phyloP scores from a whole-genome alignment of 2,329 filamentous ascomycete species.

The Geosmithia flava region DNA sequence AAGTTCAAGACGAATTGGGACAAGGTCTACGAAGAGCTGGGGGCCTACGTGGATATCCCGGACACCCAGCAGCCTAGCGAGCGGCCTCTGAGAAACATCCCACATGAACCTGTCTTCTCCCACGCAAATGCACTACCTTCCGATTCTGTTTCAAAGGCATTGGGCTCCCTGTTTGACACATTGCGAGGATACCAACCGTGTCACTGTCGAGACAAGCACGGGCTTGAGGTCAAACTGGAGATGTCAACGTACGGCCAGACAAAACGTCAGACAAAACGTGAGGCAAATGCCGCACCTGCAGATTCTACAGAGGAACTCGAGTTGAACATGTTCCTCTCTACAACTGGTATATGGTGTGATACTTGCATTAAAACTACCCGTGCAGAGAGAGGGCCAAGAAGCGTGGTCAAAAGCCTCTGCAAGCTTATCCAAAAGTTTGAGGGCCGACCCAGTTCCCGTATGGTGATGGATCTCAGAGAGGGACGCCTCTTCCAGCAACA shows the following conservation, averaged over 20 bases:
- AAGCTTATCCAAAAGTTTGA: too few species aligned
- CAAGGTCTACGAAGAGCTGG: not conserved
- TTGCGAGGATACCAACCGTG: not conserved
- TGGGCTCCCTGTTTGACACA: slow-evolving; percentile 2
- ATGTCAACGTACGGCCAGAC: slow-evolving; percentile 1
- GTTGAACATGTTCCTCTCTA: slow-evolving; percentile 2
- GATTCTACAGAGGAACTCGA: not conserved
- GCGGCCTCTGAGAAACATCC: too few species aligned
- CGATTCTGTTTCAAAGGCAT: too few species aligned
- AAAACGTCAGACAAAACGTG: not conserved
- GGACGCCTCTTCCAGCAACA: too few species aligned
- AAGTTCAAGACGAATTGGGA: not conserved
- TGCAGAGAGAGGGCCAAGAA: too few species aligned
- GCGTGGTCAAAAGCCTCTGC: too few species aligned
- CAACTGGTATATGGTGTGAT: too few species aligned
- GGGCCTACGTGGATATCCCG: not conserved
- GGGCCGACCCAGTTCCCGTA: too few species aligned
- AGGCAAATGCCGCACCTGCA: not conserved
- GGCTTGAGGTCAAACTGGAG: not conserved
- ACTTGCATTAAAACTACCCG: too few species aligned
- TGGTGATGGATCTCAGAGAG: too few species aligned
- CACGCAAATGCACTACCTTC: too few species aligned
- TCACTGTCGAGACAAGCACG: not conserved
- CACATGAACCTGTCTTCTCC: too few species aligned
- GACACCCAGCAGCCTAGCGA: not conserved